phyloP scores from a whole-genome alignment of 352 stramenopile species.

The Phytophthora multivora region DNA sequence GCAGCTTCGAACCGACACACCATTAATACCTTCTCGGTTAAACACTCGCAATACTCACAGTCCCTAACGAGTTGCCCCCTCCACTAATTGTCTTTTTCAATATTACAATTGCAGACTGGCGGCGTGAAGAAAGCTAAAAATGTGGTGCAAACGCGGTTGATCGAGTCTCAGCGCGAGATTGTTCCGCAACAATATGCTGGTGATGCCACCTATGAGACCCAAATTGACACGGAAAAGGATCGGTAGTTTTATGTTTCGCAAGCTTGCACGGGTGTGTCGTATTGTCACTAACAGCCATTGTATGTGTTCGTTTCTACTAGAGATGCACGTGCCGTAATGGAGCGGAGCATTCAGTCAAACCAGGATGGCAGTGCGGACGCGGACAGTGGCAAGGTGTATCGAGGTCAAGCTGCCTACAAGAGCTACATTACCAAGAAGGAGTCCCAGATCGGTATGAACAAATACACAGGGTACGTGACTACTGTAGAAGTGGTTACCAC shows the following conservation, averaged over 20 bases:
- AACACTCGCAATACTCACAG: neutral
- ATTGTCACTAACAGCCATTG: neutral
- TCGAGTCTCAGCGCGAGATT: constrained; percentile 78
- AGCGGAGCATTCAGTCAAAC: constrained; percentile 79
- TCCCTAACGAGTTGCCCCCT: neutral
- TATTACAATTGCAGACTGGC: constrained; percentile 42
- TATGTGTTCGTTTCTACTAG: constrained; percentile 30
- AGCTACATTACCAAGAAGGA: constrained; percentile 91
- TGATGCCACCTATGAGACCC: constrained; percentile 81
- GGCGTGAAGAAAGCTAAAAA: constrained; percentile 63
- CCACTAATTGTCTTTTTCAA: neutral
- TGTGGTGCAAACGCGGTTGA: constrained; percentile 54
- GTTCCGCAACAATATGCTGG: constrained; percentile 81
- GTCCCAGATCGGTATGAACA: constrained; percentile 88
- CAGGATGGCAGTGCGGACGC: constrained; percentile 67
- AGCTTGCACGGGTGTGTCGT: too few species aligned
- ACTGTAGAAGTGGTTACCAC: neutral
- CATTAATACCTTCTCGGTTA: constrained; percentile 26
- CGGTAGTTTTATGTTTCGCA: constrained; percentile 29
- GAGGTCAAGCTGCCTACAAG: constrained; percentile 84
- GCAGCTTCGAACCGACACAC: constrained; percentile 4
- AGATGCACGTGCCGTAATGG: constrained; percentile 78
- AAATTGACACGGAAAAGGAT: constrained; percentile 86
- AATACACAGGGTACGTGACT: constrained; percentile 78
- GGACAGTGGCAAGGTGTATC: constrained; percentile 82